A percentile compares a stretch with the other conserved stretches of the same genome.
Conservation (phyloP, 2,329 filamentous ascomycete genomes). For the Aspergillus carbonarius region DNA sequence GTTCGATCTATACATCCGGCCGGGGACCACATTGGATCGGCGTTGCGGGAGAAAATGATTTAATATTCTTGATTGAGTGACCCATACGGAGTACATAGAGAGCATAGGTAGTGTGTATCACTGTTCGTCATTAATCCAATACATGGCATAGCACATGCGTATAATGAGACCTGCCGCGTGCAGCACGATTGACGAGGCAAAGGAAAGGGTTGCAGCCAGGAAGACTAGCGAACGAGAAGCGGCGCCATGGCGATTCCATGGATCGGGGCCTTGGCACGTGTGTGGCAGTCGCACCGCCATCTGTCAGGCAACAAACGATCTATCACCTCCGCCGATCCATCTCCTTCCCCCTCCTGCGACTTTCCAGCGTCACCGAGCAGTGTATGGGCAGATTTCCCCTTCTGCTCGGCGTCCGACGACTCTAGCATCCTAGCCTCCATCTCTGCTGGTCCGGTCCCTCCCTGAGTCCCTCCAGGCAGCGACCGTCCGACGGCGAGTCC, state of each 20-base stretch:
- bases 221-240: too few species aligned
- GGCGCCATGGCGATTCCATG: neutral
- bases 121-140: neutral
- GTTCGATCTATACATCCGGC: neutral
- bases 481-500: neutral
- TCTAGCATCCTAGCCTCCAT: neutral
- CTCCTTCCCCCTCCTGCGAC: too few species aligned
- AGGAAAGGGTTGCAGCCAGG: too few species aligned
- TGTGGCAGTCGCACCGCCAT: neutral
- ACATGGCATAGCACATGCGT: neutral
- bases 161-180: neutral
- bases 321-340: neutral
- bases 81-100: too few species aligned
- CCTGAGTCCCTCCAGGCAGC: neutral
- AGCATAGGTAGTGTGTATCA: neutral
- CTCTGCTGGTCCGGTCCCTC: neutral
- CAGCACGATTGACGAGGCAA: too few species aligned
- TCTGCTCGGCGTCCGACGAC: neutral
- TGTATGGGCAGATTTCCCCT: too few species aligned
- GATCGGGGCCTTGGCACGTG: neutral
- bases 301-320: neutral
- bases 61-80: too few species aligned
- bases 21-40: neutral
- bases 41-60: neutral
- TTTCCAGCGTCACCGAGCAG: too few species aligned